Evolutionary conservation across 805 yeast species (phyloP), one percentile per base, ranked within the genome.

Genomic region (Barnettozyma vustinii): DNA sequence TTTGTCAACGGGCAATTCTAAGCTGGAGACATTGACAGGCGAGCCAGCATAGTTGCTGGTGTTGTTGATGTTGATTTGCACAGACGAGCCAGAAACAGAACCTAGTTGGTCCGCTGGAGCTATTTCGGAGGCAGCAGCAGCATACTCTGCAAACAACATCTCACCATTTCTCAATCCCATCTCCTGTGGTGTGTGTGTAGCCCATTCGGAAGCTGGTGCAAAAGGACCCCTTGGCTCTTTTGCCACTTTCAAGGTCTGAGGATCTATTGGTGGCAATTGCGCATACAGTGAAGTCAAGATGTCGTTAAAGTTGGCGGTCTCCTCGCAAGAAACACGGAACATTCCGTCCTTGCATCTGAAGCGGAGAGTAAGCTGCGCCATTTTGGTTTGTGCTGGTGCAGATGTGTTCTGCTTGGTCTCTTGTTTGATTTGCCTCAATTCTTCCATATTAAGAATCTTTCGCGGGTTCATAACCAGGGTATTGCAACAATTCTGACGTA

Each of bases 261-360:
- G 44, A 45, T 68, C 67, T 7, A 58, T 61, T 12, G 55, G 46
- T 2, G 58, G 47, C 21, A 55, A 51, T 45, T 64, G 52, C 21
- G 53, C 56, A 5, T 59, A 33, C 25, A 79, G 64, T 44, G 69
- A 66, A 23, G 71, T 75, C 23, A 81, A 54, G 1, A 79, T 77
- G 0, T 56, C 55, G 4, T 65, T 60, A 51, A 87, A 80, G 9
- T 69, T 68, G 19, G 71, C 73, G 1, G 57, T 43, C 4, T 71
- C 66, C 23, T 79, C 79, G 26, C 77, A 79, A 23, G 69, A 63
- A 33, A 87, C 75, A 47, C 98, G 76, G 62, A 79, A 80, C 77
- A 81, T 84, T 9, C 98, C 98, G 56, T 87, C 86, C 59, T 80
- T 87, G 26, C 94, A 74, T 60, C 96, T 77, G 67, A 94, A 88